Conservation (phyloP, 257 asterid species). For the Forsythia viridissima region DNA sequence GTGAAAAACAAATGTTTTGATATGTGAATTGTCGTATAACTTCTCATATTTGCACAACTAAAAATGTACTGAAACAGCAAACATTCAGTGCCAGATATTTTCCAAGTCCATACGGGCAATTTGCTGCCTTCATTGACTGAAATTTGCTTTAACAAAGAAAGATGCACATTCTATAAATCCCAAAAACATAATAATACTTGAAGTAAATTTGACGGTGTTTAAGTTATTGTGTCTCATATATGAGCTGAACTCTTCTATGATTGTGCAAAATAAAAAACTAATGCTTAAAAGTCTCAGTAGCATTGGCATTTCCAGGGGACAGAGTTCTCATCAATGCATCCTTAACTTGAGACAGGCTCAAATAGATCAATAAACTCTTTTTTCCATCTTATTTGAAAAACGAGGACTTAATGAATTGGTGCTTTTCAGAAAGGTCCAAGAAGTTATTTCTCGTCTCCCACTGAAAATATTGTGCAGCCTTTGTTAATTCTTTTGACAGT, state of each 20-base stretch:
- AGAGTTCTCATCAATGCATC: not conserved
- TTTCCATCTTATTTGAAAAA: not conserved
- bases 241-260: not conserved
- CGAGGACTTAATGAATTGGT: not conserved
- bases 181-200: not conserved
- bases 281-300: not conserved
- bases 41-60: not conserved
- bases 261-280: not conserved
- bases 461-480: not conserved
- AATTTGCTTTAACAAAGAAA: constrained; percentile 6
- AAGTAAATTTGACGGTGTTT: not conserved
- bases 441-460: not conserved
- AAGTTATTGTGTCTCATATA: not conserved
- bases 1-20: not conserved
- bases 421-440: not conserved
- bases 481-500: not conserved
- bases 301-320: not conserved
- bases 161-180: constrained; percentile 3
- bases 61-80: not conserved
- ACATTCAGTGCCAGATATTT: not conserved
- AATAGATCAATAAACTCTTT: not conserved
- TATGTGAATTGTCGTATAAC: not conserved
- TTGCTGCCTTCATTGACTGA: too few species aligned
- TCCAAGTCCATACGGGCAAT: not conserved
- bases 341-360: constrained; percentile 2